Conservation (phyloP, 2,329 filamentous ascomycete species). For the Beauveria asiatica region DNA sequence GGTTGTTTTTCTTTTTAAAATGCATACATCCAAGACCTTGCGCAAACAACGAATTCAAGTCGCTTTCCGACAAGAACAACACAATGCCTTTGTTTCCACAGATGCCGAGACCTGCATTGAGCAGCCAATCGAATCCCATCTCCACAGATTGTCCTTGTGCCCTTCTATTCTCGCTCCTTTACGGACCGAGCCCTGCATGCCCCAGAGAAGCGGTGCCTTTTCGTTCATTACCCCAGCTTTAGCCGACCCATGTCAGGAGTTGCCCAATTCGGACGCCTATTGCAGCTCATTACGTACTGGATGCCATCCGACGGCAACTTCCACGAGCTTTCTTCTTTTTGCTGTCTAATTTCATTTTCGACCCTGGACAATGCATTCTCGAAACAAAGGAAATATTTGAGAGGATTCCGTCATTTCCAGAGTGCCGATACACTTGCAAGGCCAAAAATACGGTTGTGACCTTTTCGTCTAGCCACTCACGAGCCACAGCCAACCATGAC, state of each 20-base stretch:
- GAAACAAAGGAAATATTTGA: background rate
- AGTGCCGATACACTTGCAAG: background rate
- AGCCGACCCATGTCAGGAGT: conserved; percentile 2
- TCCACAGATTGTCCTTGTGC: background rate
- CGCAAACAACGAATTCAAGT: background rate
- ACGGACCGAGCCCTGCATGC: background rate
- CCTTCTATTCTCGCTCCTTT: background rate
- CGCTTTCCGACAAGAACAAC: background rate
- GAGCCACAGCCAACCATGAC: background rate
- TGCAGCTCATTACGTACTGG: conserved; percentile 10
- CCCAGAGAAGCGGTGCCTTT: background rate
- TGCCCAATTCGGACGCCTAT: conserved; percentile 1
- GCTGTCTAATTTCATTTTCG: background rate
- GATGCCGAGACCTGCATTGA: background rate
- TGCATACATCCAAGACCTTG: background rate
- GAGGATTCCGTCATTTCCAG: background rate
- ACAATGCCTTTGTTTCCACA: background rate
- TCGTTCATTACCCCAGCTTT: conserved; percentile 6
- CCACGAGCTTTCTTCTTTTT: background rate
- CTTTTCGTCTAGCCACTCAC: background rate
- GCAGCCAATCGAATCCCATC: background rate
- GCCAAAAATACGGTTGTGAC: background rate
- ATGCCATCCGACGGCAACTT: background rate
- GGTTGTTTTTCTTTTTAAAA: too few species aligned
- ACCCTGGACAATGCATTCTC: background rate